Evolutionary conservation across 2,329 filamentous ascomycete genomes (phyloP), one percentile per base, ranked within the genome.

Genomic region (Botryosphaeria dothidea): DNA sequence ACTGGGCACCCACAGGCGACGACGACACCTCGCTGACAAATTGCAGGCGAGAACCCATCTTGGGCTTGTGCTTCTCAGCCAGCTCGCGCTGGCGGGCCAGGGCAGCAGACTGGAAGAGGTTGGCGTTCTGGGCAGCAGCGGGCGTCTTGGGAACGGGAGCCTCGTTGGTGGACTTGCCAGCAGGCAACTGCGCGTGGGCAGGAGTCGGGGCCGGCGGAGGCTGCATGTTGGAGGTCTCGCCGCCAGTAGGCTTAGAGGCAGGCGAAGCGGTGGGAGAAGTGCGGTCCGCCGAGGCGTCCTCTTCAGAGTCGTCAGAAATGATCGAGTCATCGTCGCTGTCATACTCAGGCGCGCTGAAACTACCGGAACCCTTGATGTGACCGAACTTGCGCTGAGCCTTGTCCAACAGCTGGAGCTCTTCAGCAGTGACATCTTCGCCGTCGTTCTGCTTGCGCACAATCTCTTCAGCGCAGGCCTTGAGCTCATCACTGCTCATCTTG

Each of bases 141-240:
- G 41, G 41, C 36, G 23, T 45, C 36, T 31, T 62, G 46, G 60
- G 23, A 19, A 19, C 29, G n/a, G 45, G 21, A 31, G 49, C 15
- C 38, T 64, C 21, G 13, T 43, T 43, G 48, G n/a, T 9, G 29
- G 48, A 3, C 23, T 46, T 15, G 25, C 3, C 13, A 2, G 25
- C 56, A 19, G 75, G 75, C 19, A 77, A 67, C 2, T 72, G 70
- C 13, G 72, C 72, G 62, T 77, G 74, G 15, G 74, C 70, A 11
- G 75, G 75, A 9, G 71, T 72, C 9, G 76, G 75, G 25, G 75
- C 69, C 2, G 75, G 74, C 7, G 75, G 76, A 13, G 76, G 76
- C 21, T 72, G 65, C 57, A 49, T 49, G 58, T 11, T 77, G 74
- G 17, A 17, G 19, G 27, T 1, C 74, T 76, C 72, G 41, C 0